Conservation (phyloP, 108 stramenopile genomes). For the Cyclostephanos tholiformis region DNA sequence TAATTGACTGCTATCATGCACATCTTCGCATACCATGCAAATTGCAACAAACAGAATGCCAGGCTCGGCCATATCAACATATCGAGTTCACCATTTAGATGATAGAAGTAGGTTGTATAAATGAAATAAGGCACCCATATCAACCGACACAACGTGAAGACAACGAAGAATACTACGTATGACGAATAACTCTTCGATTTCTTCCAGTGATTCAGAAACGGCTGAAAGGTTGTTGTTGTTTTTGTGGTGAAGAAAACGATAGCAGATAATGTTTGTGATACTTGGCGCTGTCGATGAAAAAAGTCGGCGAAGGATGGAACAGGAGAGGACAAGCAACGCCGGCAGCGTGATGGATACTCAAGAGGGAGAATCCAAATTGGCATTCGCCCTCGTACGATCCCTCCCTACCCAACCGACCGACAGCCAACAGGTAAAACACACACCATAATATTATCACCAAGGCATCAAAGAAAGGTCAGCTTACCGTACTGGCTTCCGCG, state of each 20-base stretch:
- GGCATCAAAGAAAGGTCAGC: neutral
- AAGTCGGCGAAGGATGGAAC: neutral
- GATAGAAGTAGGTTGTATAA: constrained; percentile 31
- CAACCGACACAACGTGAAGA: constrained; percentile 40
- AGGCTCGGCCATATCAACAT: constrained; percentile 29
- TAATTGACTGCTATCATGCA: constrained; percentile 33
- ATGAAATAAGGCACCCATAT: constrained; percentile 50
- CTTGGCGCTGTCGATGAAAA: neutral
- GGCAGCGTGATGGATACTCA: too few species aligned
- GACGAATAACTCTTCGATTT: constrained; percentile 22
- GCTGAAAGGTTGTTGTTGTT: neutral
- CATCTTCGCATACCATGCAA: constrained; percentile 48
- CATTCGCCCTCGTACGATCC: too few species aligned
- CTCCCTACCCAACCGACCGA: too few species aligned
- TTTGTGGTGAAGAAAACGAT: neutral
- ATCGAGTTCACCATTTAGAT: constrained; percentile 35
- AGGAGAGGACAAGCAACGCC: too few species aligned
- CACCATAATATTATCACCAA: too few species aligned
- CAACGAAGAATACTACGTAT: constrained; percentile 37
- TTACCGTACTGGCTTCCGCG: constrained; percentile 44
- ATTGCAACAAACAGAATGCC: constrained; percentile 36
- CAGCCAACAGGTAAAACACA: too few species aligned
- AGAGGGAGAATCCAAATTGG: too few species aligned
- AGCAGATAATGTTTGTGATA: neutral
- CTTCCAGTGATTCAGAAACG: constrained; percentile 51